Percentiles rank a stretch among this genome's conserved stretches.
These are phyloP conservation scores for Tuber calosporum DNA, from an alignment of 495 filamentous ascomycete genomes.

Conservation along the genomic window DNA sequence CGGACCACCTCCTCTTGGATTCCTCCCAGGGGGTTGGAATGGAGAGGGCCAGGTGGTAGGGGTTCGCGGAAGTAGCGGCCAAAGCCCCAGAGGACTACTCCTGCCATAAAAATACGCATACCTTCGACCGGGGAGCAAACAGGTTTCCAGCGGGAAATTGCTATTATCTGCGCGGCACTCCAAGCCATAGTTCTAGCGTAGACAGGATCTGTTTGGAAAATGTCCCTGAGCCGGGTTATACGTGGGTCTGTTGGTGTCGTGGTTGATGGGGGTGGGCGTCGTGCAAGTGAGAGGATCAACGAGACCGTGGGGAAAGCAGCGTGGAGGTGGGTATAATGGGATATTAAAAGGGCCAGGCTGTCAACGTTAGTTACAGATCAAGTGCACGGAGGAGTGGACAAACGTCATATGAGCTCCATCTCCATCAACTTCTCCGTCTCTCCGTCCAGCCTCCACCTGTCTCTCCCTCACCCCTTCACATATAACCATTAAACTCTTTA, in stretches of 20 bases:
- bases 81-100: slow-evolving; percentile 42
- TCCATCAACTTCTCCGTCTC: slow-evolving; percentile 33
- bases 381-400: slow-evolving; percentile 10
- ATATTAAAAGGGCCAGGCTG: slow-evolving; percentile 39
- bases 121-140: slow-evolving; percentile 39
- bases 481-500: slow-evolving; percentile 30
- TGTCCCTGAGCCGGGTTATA: slow-evolving; percentile 21
- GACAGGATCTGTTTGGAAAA: slow-evolving; percentile 34
- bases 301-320: slow-evolving; percentile 40
- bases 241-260: slow-evolving; percentile 28
- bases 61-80: slow-evolving; percentile 34
- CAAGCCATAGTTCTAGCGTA: slow-evolving; percentile 40
- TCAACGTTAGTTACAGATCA: slow-evolving; percentile 14
- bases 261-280: slow-evolving; percentile 28
- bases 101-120: slow-evolving; percentile 40
- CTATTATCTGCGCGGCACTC: slow-evolving; percentile 42
- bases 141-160: slow-evolving; percentile 40
- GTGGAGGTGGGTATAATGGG: slow-evolving; percentile 41
- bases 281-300: slow-evolving; percentile 40
- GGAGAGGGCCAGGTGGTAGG: slow-evolving; percentile 5
- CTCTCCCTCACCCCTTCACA: slow-evolving; percentile 32
- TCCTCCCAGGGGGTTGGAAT: slow-evolving; percentile 20
- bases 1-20: slow-evolving; percentile 35
- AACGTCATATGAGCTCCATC: slow-evolving; percentile 39
- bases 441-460: slow-evolving; percentile 20